These are phyloP conservation scores for Crithidia brevicula DNA, from an alignment of 208 protist genomes.

Conservation along the genomic window DNA sequence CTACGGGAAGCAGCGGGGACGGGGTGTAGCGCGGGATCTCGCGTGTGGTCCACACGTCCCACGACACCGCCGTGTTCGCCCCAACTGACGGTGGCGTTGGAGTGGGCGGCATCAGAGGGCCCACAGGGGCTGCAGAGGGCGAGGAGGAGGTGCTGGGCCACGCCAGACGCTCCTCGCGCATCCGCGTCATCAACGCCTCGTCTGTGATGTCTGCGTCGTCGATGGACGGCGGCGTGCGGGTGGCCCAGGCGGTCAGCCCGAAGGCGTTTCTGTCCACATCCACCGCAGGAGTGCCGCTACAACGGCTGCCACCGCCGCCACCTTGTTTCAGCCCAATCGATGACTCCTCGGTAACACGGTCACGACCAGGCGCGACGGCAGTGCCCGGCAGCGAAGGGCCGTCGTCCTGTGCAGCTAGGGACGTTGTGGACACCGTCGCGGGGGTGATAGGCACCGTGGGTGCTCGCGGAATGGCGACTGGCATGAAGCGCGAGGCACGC, in stretches of 20 bases:
- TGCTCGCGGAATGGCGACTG: constrained; percentile 50
- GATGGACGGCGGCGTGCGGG: constrained; percentile 31
- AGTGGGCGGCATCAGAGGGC: constrained; percentile 50
- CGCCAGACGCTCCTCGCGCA: constrained; percentile 46
- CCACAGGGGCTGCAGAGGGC: not conserved
- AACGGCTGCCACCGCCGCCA: not conserved
- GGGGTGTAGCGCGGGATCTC: constrained; percentile 28
- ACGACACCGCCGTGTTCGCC: constrained; percentile 41
- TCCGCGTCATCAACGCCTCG: constrained; percentile 35
- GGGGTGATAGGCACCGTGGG: constrained; percentile 35
- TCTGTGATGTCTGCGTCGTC: constrained; percentile 41
- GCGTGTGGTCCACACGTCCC: constrained; percentile 51
- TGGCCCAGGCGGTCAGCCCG: constrained; percentile 22
- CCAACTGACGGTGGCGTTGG: constrained; percentile 46
- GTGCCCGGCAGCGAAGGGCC: not conserved
- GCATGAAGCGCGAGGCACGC: constrained; percentile 54
- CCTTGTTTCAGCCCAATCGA: not conserved
- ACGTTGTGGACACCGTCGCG: constrained; percentile 1
- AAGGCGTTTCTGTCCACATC: constrained; percentile 1
- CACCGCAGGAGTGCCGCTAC: not conserved
- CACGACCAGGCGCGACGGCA: not conserved
- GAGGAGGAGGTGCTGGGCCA: not conserved
- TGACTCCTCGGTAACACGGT: not conserved
- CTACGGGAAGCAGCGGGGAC: constrained; percentile 3
- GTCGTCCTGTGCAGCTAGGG: not conserved